Conservation (phyloP, 1,284 basidiomycete genomes). For the Prillingera fragicola region DNA sequence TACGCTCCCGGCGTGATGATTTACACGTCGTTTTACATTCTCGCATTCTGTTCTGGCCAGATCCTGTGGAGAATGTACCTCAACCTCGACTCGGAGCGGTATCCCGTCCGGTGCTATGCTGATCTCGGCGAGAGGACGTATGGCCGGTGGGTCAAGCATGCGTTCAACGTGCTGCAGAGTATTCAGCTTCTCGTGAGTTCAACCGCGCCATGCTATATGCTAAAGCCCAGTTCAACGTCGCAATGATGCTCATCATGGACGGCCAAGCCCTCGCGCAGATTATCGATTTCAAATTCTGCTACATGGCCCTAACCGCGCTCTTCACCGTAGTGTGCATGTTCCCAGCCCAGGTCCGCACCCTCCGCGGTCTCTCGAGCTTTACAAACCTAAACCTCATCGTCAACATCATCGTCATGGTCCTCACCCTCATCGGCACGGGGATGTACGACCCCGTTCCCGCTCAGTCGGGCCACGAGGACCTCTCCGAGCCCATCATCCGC, state of each 20-base stretch:
- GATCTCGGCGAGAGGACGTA: constrained; percentile 19
- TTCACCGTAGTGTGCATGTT: constrained; percentile 6
- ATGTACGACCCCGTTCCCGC: constrained; percentile 47
- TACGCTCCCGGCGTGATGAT: constrained; percentile 26
- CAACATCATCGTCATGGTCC: constrained; percentile 8
- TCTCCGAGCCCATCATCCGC: constrained; percentile 51
- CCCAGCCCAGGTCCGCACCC: constrained; percentile 14
- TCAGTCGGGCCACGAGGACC: constrained; percentile 43
- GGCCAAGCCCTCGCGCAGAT: constrained; percentile 7
- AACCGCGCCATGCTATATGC: neutral
- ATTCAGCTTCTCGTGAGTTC: constrained; percentile 10
- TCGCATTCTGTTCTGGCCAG: constrained; percentile 16
- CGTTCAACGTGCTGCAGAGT: constrained; percentile 13
- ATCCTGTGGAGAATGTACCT: constrained; percentile 21
- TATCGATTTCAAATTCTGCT: constrained; percentile 15
- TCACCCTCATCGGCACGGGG: constrained; percentile 8
- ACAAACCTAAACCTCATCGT: constrained; percentile 8
- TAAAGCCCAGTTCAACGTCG: constrained; percentile 7
- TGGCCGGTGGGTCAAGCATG: constrained; percentile 5
- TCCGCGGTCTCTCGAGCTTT: constrained; percentile 11
- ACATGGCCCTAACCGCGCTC: constrained; percentile 5
- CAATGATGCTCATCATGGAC: constrained; percentile 9
- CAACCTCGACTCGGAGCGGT: constrained; percentile 15
- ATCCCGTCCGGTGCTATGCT: constrained; percentile 16
- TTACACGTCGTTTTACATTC: constrained; percentile 15